phyloP scores from a whole-genome alignment of 331 rosid genomes.

The Acacia pycnantha region DNA sequence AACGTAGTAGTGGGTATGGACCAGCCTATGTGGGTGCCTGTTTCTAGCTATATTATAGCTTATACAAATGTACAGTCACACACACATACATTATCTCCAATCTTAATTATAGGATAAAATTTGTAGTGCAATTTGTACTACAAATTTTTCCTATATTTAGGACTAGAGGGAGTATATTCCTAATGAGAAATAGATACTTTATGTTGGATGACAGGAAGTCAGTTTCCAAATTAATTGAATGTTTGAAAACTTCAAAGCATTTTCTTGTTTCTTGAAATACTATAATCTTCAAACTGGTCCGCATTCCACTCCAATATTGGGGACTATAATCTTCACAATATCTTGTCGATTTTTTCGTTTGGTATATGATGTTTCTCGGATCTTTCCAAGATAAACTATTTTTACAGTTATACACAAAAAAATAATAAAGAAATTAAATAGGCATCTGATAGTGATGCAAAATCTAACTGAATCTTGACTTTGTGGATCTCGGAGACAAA shows the following conservation, averaged over 20 bases:
- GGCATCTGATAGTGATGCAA: background rate
- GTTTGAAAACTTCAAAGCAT: conserved; percentile 7
- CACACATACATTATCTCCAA: too few relatives aligned
- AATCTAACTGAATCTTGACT: too few relatives aligned
- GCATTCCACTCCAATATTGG: conserved; percentile 7
- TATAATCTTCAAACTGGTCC: conserved; percentile 22
- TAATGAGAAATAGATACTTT: too few relatives aligned
- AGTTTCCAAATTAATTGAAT: background rate
- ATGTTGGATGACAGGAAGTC: conserved; percentile 9
- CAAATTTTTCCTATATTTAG: too few relatives aligned
- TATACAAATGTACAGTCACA: too few relatives aligned
- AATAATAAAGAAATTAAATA: background rate
- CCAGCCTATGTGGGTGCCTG: conserved; percentile 1
- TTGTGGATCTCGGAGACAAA: background rate
- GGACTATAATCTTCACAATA: background rate
- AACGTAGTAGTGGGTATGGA: conserved; percentile 10
- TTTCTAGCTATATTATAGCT: background rate
- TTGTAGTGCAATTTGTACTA: too few relatives aligned
- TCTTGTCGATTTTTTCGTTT: too few relatives aligned
- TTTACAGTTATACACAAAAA: background rate
- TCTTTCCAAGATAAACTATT: background rate
- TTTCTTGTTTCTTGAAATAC: background rate
- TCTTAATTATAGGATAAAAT: too few relatives aligned
- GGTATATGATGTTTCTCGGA: background rate
- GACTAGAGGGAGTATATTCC: too few relatives aligned